phyloP scores from a whole-genome alignment of 1,139 yeast species.

The Pneumocystis oryctolagi region DNA sequence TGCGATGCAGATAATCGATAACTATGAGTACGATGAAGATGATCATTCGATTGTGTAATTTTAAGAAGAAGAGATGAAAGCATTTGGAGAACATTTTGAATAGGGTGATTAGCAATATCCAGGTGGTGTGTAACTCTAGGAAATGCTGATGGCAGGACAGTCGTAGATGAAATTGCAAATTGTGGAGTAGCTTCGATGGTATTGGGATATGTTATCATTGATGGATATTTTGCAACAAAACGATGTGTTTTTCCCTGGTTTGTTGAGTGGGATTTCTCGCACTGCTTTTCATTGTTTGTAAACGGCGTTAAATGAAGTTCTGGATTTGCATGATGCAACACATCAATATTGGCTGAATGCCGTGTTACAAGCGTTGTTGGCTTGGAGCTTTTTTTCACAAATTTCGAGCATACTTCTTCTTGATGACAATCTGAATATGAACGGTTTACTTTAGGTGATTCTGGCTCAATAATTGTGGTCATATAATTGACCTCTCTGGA shows the following conservation, averaged over 20 bases:
- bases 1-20: conserved; percentile 17
- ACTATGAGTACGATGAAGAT: conserved; percentile 18
- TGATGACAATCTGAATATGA: not conserved
- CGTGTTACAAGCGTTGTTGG: not conserved
- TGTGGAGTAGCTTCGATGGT: not conserved
- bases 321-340: not conserved
- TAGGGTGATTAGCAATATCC: conserved; percentile 73
- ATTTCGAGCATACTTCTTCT: not conserved
- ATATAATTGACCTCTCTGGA: not conserved
- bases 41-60: conserved; percentile 85
- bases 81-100: conserved; percentile 68
- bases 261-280: not conserved
- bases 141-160: not conserved
- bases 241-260: not conserved
- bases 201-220: not conserved
- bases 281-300: not conserved
- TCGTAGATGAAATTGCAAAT: not conserved
- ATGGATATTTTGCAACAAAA: not conserved
- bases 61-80: conserved; percentile 68
- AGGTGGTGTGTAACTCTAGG: conserved; percentile 20
- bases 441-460: not conserved
- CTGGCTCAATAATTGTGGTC: not conserved
- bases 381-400: not conserved
- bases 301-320: not conserved
- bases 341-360: not conserved